Base-by-base conservation (phyloP, 225 moss, liverwort and hornwort genomes). In the Marchantia paleacea region DNA sequence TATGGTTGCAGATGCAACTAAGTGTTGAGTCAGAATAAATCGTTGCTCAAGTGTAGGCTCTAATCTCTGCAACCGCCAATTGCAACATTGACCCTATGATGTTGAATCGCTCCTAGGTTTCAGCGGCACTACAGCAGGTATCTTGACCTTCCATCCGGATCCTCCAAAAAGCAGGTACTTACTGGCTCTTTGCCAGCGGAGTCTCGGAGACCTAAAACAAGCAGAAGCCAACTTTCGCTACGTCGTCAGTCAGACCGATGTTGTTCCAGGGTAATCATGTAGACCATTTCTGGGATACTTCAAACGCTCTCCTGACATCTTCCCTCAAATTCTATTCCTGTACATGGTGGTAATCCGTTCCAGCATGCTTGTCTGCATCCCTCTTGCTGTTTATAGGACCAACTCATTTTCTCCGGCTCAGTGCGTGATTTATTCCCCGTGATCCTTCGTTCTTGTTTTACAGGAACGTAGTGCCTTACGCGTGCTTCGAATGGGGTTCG, bases 401-500 rank as follows among this genome's bases (percentile, higher is more conserved):
- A 14, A 16, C n/a, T 65, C 3, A n/a, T 20, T 14, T 65, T 65
- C 13, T 63, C n/a, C 25, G 18, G 58, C 20, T 58, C 20, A 16
- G 18, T 58, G 18, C 69, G 22, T 24, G 47, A 18, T 4, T 48
- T 7, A 29, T 18, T 16, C 19, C 69, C 24, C 25, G 7, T 69
- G 69, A 16, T 69, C 20, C 13, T 19, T 3, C 0, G 15, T 75
- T 24, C 15, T 52, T 70, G 55, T 12, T 72, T 39, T 80, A 81
- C 90, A 93, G 96, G 77, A 93, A 94, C 74, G 58, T 97, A 66
- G 81, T 92, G 31, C 93, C 97, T 0, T 93, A 97, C 3, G 88
- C 91, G 0, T 94, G 91, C 83, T 97, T 91, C 76, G 97, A 97
- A 86, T 82, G 94, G 90, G 97, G 94, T 0, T 97, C 94, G 18